Percentiles rank a stretch among this genome's conserved stretches.
Conservation (phyloP, 2,329 filamentous ascomycete species). For the Cytospora piceae region DNA sequence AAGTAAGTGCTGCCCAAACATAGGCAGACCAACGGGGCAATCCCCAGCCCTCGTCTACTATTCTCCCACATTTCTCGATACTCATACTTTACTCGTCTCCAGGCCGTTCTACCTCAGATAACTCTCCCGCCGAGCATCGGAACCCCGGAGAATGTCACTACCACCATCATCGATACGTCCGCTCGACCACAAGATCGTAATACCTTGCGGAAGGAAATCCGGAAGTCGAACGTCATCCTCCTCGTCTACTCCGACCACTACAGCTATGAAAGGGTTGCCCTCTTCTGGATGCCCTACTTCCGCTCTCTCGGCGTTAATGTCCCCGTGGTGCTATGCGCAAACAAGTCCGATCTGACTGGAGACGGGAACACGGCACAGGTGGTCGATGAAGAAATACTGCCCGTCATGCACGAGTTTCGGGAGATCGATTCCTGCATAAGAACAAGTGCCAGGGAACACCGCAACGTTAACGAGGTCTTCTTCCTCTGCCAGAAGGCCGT, state of each 20-base stretch:
- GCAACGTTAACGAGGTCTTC: slow-evolving; percentile 95
- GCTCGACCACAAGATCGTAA: slow-evolving; percentile 91
- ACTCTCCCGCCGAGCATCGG: slow-evolving; percentile 92
- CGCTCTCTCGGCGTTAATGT: slow-evolving; percentile 98
- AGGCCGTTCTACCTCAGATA: slow-evolving; percentile 90
- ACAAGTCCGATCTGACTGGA: slow-evolving; percentile 88
- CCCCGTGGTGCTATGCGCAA: slow-evolving; percentile 93
- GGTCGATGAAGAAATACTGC: slow-evolving; percentile 95
- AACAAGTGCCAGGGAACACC: slow-evolving; percentile 87
- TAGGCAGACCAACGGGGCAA: no score
- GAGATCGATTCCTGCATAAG: slow-evolving; percentile 98
- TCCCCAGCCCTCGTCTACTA: neutral
- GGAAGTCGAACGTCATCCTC: slow-evolving; percentile 95
- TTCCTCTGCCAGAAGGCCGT: slow-evolving; percentile 98
- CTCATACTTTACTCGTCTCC: neutral
- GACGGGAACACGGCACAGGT: slow-evolving; percentile 80
- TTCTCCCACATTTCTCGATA: neutral
- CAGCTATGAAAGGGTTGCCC: slow-evolving; percentile 93
- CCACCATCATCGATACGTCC: slow-evolving; percentile 96
- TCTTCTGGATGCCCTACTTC: slow-evolving; percentile 99
- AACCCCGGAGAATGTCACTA: slow-evolving; percentile 95
- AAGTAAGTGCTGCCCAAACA: slow-evolving; percentile 5
- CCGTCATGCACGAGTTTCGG: slow-evolving; percentile 97
- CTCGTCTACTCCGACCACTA: slow-evolving; percentile 98
- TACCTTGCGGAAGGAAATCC: slow-evolving; percentile 88